Evolutionary conservation across 306 rosid genomes (phyloP), one percentile per base, ranked within the genome.

Genomic region (Pterocarpus macrocarpus): DNA sequence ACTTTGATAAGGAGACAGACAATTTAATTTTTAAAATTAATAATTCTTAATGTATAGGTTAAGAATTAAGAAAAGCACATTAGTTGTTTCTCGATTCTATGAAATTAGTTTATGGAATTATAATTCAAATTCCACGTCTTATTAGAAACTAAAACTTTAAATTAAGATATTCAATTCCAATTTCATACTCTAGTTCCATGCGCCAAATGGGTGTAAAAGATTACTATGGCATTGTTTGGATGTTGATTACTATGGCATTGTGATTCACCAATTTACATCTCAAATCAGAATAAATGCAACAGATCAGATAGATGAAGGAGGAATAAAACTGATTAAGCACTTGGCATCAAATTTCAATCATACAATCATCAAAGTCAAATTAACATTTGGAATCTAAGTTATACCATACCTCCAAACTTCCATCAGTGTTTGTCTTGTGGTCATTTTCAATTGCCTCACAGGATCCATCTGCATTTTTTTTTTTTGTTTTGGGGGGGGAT

Each of bases 391-490:
- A 73, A 58, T 49, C 6, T 57, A 73, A 58, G 35, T 33, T n/a
- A 59, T 45, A 28, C 3, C 47, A 76, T 86, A 86, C 89, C 89
- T 86, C 89, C 89, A 86, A 70, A 86, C 68, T 59, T 83, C 87
- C 63, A 59, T 32, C 56, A 86, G 53, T 59, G 89, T 86, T 73
- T 80, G 83, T 81, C 81, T 80, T 2, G 89, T 86, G 32, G 89
- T 83, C 89, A 86, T 86, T 75, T 13, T 86, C 85, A 80, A 77
- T 28, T 85, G 85, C 77, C 81, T 86, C 7, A 70, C 71, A 44
- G 74, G 89, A 61, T 86, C 89, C 78, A 8, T 76, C 89, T 86
- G 83, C 63, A 78, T 15, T 49, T 59, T 22, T 34, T 38, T 13
- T 47, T 53, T 62, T 53, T 50, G 0, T 22, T 22, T 22, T 22